These are phyloP conservation scores for Cetraspora pellucida DNA, from an alignment of 192 early-diverging fungal genomes.

Conservation along the genomic window DNA sequence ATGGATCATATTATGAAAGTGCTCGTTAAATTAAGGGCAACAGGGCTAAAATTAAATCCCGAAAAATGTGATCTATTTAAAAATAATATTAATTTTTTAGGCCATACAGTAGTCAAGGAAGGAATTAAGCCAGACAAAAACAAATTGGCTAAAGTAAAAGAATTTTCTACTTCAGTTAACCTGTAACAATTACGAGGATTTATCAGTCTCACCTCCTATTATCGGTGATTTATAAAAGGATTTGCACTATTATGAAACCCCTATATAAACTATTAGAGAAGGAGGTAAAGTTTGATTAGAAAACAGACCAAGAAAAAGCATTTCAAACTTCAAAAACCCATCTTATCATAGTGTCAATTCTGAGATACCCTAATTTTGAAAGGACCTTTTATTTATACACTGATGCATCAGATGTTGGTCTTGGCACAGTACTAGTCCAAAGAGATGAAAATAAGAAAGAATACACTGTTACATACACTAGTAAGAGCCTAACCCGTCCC, in stretches of 20 bases:
- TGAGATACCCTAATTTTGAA: neutral
- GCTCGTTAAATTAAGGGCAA: neutral
- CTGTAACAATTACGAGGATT: neutral
- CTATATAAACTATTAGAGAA: slow-evolving; percentile 10
- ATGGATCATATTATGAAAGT: slow-evolving; percentile 27
- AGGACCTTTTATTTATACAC: neutral
- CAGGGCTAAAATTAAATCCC: neutral
- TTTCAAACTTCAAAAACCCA: neutral
- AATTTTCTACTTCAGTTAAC: neutral
- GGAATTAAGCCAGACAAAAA: neutral
- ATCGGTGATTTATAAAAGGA: neutral
- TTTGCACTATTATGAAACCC: neutral
- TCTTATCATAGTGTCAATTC: neutral
- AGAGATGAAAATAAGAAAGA: too few species aligned
- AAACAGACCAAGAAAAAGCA: neutral
- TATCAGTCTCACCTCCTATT: neutral
- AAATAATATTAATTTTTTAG: neutral
- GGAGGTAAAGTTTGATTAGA: neutral
- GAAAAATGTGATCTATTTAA: neutral
- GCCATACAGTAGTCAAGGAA: neutral
- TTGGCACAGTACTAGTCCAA: too few species aligned
- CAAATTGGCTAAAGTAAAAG: neutral
- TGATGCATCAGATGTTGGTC: too few species aligned
- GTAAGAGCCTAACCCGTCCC: too few species aligned
- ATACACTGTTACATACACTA: too few species aligned